A percentile compares a stretch with the other conserved stretches of the same genome.
Conservation (phyloP, 2,329 filamentous ascomycete genomes). For the Penicillium sp. region DNA sequence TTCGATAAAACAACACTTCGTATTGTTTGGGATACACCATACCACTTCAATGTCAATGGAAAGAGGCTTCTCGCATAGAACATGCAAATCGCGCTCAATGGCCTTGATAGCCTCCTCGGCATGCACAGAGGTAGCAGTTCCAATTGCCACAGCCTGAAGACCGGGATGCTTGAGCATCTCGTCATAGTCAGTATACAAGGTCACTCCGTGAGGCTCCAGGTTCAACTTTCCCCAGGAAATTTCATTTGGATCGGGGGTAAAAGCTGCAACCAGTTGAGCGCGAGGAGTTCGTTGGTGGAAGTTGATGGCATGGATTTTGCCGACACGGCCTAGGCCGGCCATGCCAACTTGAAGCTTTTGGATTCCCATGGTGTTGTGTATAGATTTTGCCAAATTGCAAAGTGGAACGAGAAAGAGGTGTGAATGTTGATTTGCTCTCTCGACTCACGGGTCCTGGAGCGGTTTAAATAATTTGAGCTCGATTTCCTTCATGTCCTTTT, state of each 20-base stretch:
- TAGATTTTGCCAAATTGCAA: neutral
- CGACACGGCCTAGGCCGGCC: slow-evolving; percentile 57
- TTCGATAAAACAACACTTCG: no score
- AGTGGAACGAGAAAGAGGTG: neutral
- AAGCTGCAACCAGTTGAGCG: slow-evolving; percentile 56
- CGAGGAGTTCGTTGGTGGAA: slow-evolving; percentile 54
- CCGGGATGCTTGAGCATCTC: slow-evolving; percentile 61
- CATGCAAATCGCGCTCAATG: slow-evolving; percentile 59
- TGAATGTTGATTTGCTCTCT: neutral
- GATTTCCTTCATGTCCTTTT: no score
- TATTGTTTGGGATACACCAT: no score
- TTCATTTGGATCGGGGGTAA: slow-evolving; percentile 52
- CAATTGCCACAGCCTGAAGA: slow-evolving; percentile 61
- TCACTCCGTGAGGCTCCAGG: slow-evolving; percentile 58
- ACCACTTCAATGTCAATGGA: slow-evolving; percentile 64
- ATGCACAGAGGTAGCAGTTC: slow-evolving; percentile 60
- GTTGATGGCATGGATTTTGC: slow-evolving; percentile 54
- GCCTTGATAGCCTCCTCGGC: slow-evolving; percentile 62
- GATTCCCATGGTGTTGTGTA: slow-evolving; percentile 27
- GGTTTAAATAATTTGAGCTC: slow-evolving; percentile 21
- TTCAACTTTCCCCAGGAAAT: slow-evolving; percentile 56
- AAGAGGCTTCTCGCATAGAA: slow-evolving; percentile 60
- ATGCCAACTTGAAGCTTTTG: slow-evolving; percentile 52
- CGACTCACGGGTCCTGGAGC: neutral
- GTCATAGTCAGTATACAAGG: slow-evolving; percentile 59